Evolutionary conservation across 148 eudicot species (phyloP), one percentile per base, ranked within the genome.

Genomic region (Rheum nobile): DNA sequence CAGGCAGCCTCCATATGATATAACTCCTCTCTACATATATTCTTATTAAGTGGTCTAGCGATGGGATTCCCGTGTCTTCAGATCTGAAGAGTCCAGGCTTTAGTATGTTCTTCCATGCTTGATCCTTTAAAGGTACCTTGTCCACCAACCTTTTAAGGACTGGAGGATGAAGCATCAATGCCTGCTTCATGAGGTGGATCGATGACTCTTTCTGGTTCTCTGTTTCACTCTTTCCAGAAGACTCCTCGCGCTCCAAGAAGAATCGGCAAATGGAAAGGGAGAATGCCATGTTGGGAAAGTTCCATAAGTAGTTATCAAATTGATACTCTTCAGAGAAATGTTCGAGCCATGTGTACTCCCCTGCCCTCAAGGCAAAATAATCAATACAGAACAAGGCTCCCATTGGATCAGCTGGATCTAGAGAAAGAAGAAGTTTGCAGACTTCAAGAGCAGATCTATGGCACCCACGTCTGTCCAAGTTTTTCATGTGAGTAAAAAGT

Each of bases 1-100:
- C 91, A n/a, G 99, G 99, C 75, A 95, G 85, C 85, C 99, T 91
- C 99, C 99, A 95, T 39, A 95, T 80, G 47, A 95, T 74, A 75
- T 91, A 90, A 81, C 96, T 91, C 83, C 90, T 90, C 78, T 90
- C 96, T 9, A 95, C 88, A 72, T 91, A 95, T 70, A 95, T 90
- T 55, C 85, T 84, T 68, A 88, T 90, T 82, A 91, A 80, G 84
- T 90, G 98, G 80, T 95, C 96, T 80, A 91, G 67, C 26, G 97
- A 87, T 17, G 89, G 96, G 63, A 79, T 87, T 81, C 88, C 91
- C 8, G 85, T 81, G 50, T 86, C 84, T 75, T 91, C 96, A 41
- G 84, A 71, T 63, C 44, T 67, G 71, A 91, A 95, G 78, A 90
- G 84, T 72, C 82, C 74, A 75, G 83, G 75, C 78, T 82, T 84